Evolutionary conservation across 2,329 filamentous ascomycete genomes (phyloP).

Genomic region (Colletotrichum chrysophilum): DNA sequence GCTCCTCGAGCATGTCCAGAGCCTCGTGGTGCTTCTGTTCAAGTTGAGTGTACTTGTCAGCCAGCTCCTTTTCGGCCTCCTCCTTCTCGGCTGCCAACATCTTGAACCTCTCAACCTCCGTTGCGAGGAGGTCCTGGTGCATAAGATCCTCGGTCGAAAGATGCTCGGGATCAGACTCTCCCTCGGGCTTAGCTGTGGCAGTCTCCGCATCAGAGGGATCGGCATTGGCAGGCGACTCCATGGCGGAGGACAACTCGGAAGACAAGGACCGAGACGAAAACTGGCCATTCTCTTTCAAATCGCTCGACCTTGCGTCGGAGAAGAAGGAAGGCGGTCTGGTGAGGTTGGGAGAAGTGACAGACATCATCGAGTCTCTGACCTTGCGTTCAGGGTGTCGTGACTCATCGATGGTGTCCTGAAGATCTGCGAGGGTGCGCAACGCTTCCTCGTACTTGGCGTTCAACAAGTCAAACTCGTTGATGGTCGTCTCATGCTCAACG

Average conservation of each 20-base stretch:
- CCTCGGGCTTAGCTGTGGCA: slow-evolving; percentile 45
- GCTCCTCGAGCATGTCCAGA: slow-evolving; percentile 85
- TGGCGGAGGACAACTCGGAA: slow-evolving; percentile 88
- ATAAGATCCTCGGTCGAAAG: slow-evolving; percentile 38
- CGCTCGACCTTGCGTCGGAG: slow-evolving; percentile 75
- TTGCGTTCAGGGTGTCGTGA: slow-evolving; percentile 65
- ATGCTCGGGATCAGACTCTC: slow-evolving; percentile 3
- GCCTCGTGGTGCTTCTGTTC: slow-evolving; percentile 83
- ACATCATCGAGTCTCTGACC: slow-evolving; percentile 62
- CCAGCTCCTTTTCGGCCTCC: slow-evolving; percentile 72
- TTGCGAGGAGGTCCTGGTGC: slow-evolving; percentile 50
- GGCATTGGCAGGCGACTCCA: slow-evolving; percentile 73
- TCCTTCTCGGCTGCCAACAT: slow-evolving; percentile 78
- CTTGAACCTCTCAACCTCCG: slow-evolving; percentile 76
- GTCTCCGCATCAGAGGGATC: slow-evolving; percentile 68
- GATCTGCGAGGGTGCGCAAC: slow-evolving; percentile 78
- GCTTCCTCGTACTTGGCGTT: slow-evolving; percentile 91
- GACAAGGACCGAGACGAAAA: slow-evolving; percentile 88
- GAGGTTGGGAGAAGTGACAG: slow-evolving; percentile 52
- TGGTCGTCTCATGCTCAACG: slow-evolving; percentile 85
- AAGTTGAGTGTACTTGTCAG: slow-evolving; percentile 81
- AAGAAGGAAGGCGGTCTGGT: slow-evolving; percentile 82
- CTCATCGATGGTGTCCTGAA: slow-evolving; percentile 87
- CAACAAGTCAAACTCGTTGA: slow-evolving; percentile 82
- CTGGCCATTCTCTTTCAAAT: slow-evolving; percentile 69